Evolutionary conservation across 768 basidiomycete species (phyloP), one percentile per base, ranked within the genome.

Genomic region (Strobilomyces confusus): DNA sequence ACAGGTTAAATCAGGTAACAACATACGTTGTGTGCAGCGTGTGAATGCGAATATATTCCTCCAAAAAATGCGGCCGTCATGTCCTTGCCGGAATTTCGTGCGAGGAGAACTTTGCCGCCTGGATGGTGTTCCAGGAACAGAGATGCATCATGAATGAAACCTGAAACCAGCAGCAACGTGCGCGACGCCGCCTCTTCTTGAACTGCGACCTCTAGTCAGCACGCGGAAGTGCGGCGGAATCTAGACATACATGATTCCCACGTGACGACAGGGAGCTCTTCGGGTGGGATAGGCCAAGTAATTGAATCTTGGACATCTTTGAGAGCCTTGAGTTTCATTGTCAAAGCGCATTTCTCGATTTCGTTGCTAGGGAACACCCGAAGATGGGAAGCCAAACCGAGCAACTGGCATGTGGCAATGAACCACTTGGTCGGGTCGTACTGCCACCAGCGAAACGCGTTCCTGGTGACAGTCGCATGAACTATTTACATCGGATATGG

Each of bases 351-450:
- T 69, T 93, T 93, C 53, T 78, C 75, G 61, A 97, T 86, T 69
- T 95, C 93, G 70, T 92, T 92, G 65, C 84, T 84, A 48, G 92
- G 91, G 73, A 97, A 97, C 34, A 81, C 77, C 60, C 87, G 84
- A 54, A 97, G 78, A 65, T 93, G 81, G 41, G 75, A 82, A n/a
- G 93, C 93, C 29, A 93, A 71, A 4, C 91, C 86, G 26, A 91
- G 45, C 44, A 66, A 55, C 20, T 75, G 77, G 60, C 83, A 86
- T 37, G 74, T 58, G 19, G 77, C 82, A 64, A 97, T 97, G 75
- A 97, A 94, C 80, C 83, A 83, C 64, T 85, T 83, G 45, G 83
- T 84, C 4, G 84, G 84, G 65, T 84, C 84, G 69, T 81, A 84
- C 59, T 80, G 78, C 63, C 86, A 88, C 86, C 86, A 89, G 19